Base-by-base conservation (phyloP, 805 yeast genomes). In the Ogataea sp. region DNA sequence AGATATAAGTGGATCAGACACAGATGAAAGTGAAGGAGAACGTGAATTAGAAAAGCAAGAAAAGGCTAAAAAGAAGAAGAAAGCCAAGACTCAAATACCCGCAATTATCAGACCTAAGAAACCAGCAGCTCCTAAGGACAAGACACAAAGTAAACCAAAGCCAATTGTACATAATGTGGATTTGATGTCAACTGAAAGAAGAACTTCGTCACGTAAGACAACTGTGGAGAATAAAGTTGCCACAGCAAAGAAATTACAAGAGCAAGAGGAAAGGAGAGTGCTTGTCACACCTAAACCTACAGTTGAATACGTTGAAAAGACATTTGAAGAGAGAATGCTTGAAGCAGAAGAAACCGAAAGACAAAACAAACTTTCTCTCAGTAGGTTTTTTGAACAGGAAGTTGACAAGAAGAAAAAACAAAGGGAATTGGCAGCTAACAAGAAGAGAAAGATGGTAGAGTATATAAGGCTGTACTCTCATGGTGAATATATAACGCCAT, bases 331-430 rank as follows among this genome's bases (percentile, higher is more conserved):
- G 52, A 65, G 81, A 31, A 59, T 83, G 34, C 80, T 72, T n/a
- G 93, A 87, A 56, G 97, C 98, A 1, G 65, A 79, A 34, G 83
- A 80, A 49, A 93, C 97, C 0, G 98, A 93, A 59, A 70, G 73
- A 53, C 71, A 73, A 33, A 93, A 93, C 57, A 64, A 78, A 2
- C 65, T 75, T 21, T 83, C 96, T 3, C 65, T 93, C 47, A 78
- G 83, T 45, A 68, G 73, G 50, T 93, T 84, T 54, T 76, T 81
- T 50, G 94, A 89, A 50, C 90, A 85, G 53, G 98, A 93, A 56
- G 65, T 82, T 32, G 80, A 77, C 35, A 80, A 86, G 51, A 87
- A 86, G 55, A 80, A 81, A 56, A 73, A 73, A 39, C 90, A 89
- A 52, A 66, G 89, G 40, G 86, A 82, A 34, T 62, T 83, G 43